Evolutionary conservation across 2,329 filamentous ascomycete genomes (phyloP).

Genomic region (Microsporum audouinii): DNA sequence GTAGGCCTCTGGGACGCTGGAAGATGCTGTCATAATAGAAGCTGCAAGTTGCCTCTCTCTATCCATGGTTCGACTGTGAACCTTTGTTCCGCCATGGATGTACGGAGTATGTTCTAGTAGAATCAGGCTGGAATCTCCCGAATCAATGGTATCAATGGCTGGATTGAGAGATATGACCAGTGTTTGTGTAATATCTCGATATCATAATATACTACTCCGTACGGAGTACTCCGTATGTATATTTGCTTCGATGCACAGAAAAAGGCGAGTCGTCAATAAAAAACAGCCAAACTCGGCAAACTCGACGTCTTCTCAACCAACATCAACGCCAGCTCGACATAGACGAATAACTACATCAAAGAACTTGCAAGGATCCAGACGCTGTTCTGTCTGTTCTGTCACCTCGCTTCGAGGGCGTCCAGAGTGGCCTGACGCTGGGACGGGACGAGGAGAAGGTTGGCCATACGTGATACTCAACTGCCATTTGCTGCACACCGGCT

Average conservation of each 20-base stretch:
- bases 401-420: background rate
- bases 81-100: no score
- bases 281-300: background rate
- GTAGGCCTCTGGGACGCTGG: no score
- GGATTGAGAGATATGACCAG: background rate
- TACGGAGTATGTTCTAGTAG: no score
- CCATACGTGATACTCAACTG: background rate
- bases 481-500: background rate
- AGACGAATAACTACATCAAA: background rate
- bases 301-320: background rate
- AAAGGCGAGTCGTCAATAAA: background rate
- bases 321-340: background rate
- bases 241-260: background rate
- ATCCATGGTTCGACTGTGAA: no score
- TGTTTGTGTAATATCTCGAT: background rate
- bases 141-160: background rate
- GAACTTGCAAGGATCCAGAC: background rate
- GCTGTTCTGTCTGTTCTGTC: background rate
- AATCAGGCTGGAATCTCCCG: no score
- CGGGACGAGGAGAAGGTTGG: background rate
- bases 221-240: no score
- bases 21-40: no score
- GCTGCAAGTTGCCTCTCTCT: no score
- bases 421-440: background rate
- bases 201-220: background rate